A percentile compares a stretch with the other conserved stretches of the same genome.
Evolutionary conservation across 441 rosid genomes (phyloP).

Genomic region (Gossypium gossypioides): DNA sequence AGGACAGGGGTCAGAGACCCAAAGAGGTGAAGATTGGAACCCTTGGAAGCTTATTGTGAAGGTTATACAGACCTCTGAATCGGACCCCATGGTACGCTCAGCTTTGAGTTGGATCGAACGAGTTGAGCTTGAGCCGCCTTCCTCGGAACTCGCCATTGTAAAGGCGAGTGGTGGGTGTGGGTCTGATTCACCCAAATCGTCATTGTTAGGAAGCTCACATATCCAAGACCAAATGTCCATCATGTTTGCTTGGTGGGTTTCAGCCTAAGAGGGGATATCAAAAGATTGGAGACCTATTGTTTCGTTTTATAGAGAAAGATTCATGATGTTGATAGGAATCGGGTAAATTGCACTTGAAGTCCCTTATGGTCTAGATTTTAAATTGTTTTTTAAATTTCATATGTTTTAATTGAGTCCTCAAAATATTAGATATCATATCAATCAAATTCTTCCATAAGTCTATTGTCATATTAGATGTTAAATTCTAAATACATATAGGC

Average conservation of each 20-base stretch:
- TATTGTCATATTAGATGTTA: too few relatives aligned
- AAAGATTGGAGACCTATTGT: constrained; percentile 9
- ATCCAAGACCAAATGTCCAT: constrained; percentile 83
- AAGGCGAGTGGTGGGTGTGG: constrained; percentile 22
- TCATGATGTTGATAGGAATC: neutral
- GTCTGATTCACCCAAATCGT: constrained; percentile 27
- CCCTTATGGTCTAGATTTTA: too few relatives aligned
- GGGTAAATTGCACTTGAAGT: too few relatives aligned
- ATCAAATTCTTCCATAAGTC: too few relatives aligned
- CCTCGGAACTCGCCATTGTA: constrained; percentile 34
- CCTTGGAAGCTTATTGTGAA: constrained; percentile 42
- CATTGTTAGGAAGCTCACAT: constrained; percentile 37
- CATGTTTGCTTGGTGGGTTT: constrained; percentile 11
- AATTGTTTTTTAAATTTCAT: too few relatives aligned
- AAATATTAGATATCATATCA: too few relatives aligned
- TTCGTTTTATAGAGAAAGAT: neutral
- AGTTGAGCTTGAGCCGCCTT: constrained; percentile 19
- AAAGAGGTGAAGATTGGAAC: constrained; percentile 32
- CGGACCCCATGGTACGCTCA: constrained; percentile 28
- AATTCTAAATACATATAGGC: too few relatives aligned
- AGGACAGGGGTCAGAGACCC: constrained; percentile 65
- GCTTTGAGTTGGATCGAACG: constrained; percentile 47
- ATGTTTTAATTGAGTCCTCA: too few relatives aligned
- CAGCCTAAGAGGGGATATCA: neutral
- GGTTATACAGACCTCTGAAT: constrained; percentile 26